phyloP scores from a whole-genome alignment of 179 eudicot genomes.

The Spinacia oleracea region DNA sequence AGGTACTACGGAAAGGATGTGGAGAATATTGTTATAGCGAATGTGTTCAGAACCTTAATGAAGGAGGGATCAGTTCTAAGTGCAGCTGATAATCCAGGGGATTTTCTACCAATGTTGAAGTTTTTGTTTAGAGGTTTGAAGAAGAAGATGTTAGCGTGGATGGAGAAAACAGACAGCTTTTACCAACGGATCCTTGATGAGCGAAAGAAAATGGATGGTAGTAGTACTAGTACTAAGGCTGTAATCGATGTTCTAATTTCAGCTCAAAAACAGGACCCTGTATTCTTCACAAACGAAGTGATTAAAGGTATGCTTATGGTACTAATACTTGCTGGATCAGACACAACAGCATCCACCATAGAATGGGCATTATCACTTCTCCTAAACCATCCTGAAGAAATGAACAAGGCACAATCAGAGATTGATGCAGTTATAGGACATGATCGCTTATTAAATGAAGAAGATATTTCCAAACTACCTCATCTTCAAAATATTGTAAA shows the following conservation, averaged over 20 bases:
- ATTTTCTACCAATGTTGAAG: constrained; percentile 43
- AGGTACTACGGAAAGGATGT: constrained; percentile 38
- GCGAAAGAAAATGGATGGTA: constrained; percentile 4
- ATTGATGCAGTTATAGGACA: too few species aligned
- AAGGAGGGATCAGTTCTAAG: constrained; percentile 24
- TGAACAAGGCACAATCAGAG: too few species aligned
- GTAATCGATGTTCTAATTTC: constrained; percentile 43
- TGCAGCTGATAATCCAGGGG: constrained; percentile 25
- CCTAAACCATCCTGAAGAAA: too few species aligned
- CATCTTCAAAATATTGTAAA: too few species aligned
- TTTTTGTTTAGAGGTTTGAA: constrained; percentile 30
- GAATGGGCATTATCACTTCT: too few species aligned
- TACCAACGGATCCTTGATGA: constrained; percentile 40
- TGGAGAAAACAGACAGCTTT: constrained; percentile 33
- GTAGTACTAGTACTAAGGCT: constrained; percentile 6
- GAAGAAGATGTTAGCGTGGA: constrained; percentile 29
- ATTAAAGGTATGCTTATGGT: constrained; percentile 50
- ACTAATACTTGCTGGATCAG: too few species aligned
- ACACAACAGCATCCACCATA: too few species aligned
- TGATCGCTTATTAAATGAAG: too few species aligned
- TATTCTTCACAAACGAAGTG: constrained; percentile 43
- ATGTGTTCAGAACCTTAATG: constrained; percentile 33
- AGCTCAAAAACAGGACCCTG: constrained; percentile 43
- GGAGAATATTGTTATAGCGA: constrained; percentile 29
- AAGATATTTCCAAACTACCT: too few species aligned